phyloP scores from a whole-genome alignment of 495 filamentous ascomycete genomes.

The Physcia stellaris region DNA sequence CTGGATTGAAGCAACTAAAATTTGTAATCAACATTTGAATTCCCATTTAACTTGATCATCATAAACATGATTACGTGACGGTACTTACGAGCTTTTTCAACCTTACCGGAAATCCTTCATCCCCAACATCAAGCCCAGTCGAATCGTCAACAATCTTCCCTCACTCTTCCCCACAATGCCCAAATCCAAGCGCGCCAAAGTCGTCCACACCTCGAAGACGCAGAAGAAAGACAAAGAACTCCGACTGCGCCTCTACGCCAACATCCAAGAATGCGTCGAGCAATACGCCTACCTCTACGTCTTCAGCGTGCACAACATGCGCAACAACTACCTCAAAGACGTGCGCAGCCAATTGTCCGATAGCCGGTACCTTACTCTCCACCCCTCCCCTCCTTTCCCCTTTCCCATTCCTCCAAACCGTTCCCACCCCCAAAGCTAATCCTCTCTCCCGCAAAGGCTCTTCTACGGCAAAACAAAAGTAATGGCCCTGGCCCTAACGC shows the following conservation, averaged over 20 bases:
- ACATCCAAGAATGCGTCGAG: constrained; percentile 74
- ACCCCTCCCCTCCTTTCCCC: no score
- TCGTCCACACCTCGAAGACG: constrained; percentile 79
- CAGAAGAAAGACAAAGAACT: constrained; percentile 85
- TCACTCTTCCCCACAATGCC: constrained; percentile 73
- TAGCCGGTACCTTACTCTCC: constrained; percentile 76
- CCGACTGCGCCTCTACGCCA: constrained; percentile 73
- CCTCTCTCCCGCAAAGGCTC: constrained; percentile 43
- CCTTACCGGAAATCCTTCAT: no score
- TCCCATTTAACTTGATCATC: no score
- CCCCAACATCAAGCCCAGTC: no score
- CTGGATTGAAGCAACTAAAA: no score
- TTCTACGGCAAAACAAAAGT: constrained; percentile 99
- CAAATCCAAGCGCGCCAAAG: constrained; percentile 81
- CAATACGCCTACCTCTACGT: constrained; percentile 83
- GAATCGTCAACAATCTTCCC: no score
- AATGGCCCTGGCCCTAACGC: constrained; percentile 84
- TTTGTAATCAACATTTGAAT: no score
- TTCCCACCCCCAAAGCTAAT: not conserved
- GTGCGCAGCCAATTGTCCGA: constrained; percentile 73
- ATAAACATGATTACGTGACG: no score
- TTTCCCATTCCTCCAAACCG: not conserved
- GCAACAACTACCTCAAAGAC: constrained; percentile 91
- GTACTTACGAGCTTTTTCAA: no score
- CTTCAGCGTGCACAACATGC: constrained; percentile 94